Base-by-base conservation (phyloP, 2,329 filamentous ascomycete genomes). In the Didymella pinodella region DNA sequence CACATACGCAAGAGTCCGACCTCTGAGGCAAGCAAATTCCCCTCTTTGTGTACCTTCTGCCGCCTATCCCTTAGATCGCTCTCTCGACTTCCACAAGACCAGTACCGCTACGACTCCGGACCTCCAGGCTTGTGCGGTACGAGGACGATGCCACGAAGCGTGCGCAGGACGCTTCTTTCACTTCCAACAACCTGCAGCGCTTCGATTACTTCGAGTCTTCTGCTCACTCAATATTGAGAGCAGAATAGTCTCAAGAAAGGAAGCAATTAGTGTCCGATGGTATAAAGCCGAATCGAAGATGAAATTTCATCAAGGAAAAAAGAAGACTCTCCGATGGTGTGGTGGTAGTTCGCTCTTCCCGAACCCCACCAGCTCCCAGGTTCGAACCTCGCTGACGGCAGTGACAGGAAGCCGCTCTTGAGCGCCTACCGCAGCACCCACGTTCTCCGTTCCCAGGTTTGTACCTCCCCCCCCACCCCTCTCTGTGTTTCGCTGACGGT, bases 301-400 rank as follows among this genome's bases (percentile, higher is more conserved):
- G 26, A 2, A 16, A 7, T 12, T 43, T 18, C 11, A 54, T 48
- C 51, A 54, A 53, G 0, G 41, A 46, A 48, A 40, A 41, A 46
- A 48, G 22, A 41, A 48, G 51, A 43, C 44, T 54, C 36, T 12
- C 20, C n/a, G 44, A 34, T 31, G 7, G 28, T 14, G 34, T 14
- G 26, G 28, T 54, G 51, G 44, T 26, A 34, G 28, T 14, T 41
- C 26, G 26, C 34, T 43, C 26, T 41, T 20, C 16, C 18, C 4
- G 11, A 34, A 22, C 26, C 12, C 20, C 18, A 41, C 20, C 20
- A 41, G 16, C 34, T 20, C 44, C 18, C 16, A 16, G 28, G 44
- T 54, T 48, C 45, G 36, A 48, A 54, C 28, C 36, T 18, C 14
- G n/a, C 52, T 54, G 34, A 54, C 36, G 20, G 14, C 52, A 34